These are phyloP conservation scores for Lizonia empirigonia DNA, from an alignment of 2,329 filamentous ascomycete genomes.

Conservation along the genomic window DNA sequence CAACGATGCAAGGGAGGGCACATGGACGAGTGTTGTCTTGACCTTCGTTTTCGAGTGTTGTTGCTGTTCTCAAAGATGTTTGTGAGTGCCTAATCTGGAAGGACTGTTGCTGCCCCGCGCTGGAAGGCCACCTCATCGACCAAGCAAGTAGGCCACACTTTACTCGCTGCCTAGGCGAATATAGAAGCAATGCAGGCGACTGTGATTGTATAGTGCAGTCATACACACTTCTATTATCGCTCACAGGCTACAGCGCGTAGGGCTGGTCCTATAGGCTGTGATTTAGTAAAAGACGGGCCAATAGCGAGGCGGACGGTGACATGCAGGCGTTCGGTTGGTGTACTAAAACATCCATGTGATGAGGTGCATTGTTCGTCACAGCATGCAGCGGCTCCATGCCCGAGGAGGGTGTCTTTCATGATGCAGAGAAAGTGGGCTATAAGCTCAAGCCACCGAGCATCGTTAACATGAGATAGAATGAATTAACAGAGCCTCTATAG, in stretches of 20 bases:
- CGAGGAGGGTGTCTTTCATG: no score
- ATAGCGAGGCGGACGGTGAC: neutral
- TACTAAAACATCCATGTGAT: slow-evolving; percentile 8
- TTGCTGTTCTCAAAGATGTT: neutral
- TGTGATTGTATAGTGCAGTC: neutral
- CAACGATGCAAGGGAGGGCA: slow-evolving; percentile 7
- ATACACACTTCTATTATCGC: neutral
- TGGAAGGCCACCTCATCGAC: neutral
- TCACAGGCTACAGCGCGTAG: slow-evolving; percentile 4
- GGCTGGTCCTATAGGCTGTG: slow-evolving; percentile 2
- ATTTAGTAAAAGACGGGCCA: neutral
- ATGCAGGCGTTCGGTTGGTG: slow-evolving; percentile 8
- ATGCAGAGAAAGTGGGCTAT: no score
- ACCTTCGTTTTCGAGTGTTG: neutral
- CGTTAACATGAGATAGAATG: no score
- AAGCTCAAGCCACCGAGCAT: no score
- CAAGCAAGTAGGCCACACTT: neutral
- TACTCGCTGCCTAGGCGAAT: neutral
- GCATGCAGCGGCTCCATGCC: slow-evolving; percentile 4
- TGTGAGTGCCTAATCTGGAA: neutral
- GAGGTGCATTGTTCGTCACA: slow-evolving; percentile 12
- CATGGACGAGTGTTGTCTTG: neutral
- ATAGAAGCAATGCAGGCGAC: neutral
- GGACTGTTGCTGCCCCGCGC: neutral
- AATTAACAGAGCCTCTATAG: no score